A percentile compares a stretch with the other conserved stretches of the same genome.
phyloP scores from a whole-genome alignment of 2,329 filamentous ascomycete species.

The Daldinia sp. region DNA sequence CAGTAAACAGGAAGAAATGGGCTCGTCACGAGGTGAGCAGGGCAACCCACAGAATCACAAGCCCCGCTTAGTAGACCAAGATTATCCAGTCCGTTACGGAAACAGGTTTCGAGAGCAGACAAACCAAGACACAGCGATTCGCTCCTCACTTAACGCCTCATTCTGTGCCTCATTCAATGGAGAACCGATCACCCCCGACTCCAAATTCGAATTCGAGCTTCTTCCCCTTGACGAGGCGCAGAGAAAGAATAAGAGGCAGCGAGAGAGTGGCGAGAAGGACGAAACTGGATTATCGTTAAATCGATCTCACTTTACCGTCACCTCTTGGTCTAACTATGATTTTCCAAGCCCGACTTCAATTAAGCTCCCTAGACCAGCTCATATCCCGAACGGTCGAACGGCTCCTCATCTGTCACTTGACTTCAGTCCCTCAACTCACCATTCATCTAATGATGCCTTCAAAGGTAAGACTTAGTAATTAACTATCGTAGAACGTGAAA shows the following conservation, averaged over 20 bases:
- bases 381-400: constrained; percentile 3
- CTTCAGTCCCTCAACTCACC: constrained; percentile 16
- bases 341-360: constrained; percentile 5
- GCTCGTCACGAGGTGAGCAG: constrained; percentile 1
- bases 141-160: constrained; percentile 7
- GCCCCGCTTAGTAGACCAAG: constrained; percentile 17
- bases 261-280: constrained; percentile 40
- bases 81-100: constrained; percentile 13
- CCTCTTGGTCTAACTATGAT: constrained; percentile 8
- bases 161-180: constrained; percentile 21
- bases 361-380: constrained; percentile 17
- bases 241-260: constrained; percentile 36
- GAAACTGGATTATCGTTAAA: constrained; percentile 35
- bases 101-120: constrained; percentile 3
- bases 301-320: constrained; percentile 30
- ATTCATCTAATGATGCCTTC: constrained; percentile 3
- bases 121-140: constrained; percentile 6
- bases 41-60: background rate
- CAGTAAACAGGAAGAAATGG: background rate
- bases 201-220: constrained; percentile 43
- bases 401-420: constrained; percentile 22
- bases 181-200: constrained; percentile 24
- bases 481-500: background rate
- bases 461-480: constrained; percentile 18
- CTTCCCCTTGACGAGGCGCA: constrained; percentile 42